phyloP scores from a whole-genome alignment of 1,284 basidiomycete species.

The Schizophyllum amplum region DNA sequence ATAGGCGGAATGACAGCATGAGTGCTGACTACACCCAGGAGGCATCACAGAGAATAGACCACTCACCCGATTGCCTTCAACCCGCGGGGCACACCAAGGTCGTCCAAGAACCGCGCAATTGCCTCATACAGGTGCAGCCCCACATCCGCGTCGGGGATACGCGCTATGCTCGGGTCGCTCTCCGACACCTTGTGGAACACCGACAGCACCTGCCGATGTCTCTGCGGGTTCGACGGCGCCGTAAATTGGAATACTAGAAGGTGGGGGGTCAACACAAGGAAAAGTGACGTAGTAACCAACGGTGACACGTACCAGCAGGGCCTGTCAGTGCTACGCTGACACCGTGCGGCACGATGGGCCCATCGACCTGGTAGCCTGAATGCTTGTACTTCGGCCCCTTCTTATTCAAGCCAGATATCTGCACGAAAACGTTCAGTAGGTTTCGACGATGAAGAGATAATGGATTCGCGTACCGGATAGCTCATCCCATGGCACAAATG shows the following conservation, averaged over 20 bases:
- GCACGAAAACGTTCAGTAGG: slow-evolving; percentile 7
- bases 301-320: slow-evolving; percentile 51
- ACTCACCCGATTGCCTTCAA: slow-evolving; percentile 70
- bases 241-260: slow-evolving; percentile 84
- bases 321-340: slow-evolving; percentile 84
- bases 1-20: no score
- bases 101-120: slow-evolving; percentile 86
- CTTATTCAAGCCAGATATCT: slow-evolving; percentile 96
- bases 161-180: slow-evolving; percentile 61
- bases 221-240: slow-evolving; percentile 81
- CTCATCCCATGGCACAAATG: slow-evolving; percentile 87
- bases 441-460: slow-evolving; percentile 1
- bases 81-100: slow-evolving; percentile 82
- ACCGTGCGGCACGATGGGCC: slow-evolving; percentile 91
- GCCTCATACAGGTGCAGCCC: slow-evolving; percentile 82
- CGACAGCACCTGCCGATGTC: slow-evolving; percentile 84
- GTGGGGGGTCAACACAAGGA: background rate
- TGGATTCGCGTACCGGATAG: slow-evolving; percentile 2
- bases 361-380: slow-evolving; percentile 72
- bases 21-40: background rate
- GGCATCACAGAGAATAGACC: background rate
- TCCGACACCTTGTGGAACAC: slow-evolving; percentile 70
- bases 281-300: background rate
- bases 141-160: slow-evolving; percentile 77
- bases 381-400: slow-evolving; percentile 85